Evolutionary conservation across 306 rosid genomes (phyloP).

Genomic region (Quercus mongolica): DNA sequence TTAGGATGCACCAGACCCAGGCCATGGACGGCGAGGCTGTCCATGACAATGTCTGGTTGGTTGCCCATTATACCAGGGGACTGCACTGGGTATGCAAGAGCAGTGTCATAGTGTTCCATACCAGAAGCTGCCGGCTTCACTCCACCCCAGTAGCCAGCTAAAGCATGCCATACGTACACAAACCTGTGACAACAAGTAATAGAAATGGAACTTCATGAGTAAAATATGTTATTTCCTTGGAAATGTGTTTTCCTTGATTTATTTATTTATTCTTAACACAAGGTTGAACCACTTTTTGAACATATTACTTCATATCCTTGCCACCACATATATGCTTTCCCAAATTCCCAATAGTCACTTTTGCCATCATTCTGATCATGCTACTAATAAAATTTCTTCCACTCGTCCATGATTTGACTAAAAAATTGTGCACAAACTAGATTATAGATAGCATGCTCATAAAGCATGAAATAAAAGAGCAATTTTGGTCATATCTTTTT

Average conservation of each 20-base stretch:
- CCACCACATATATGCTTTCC: no score
- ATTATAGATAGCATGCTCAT: no score
- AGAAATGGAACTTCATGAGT: background rate
- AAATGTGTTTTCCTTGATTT: background rate
- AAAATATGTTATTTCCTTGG: background rate
- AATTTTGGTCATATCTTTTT: no score
- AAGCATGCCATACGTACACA: slow-evolving; percentile 96
- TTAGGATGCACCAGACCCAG: slow-evolving; percentile 90
- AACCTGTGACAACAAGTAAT: slow-evolving; percentile 37
- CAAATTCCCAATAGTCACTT: no score
- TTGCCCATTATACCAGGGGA: slow-evolving; percentile 85
- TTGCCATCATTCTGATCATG: no score
- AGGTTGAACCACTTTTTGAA: no score
- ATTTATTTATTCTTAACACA: no score
- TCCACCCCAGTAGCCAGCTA: slow-evolving; percentile 99
- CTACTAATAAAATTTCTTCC: no score
- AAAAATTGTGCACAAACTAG: no score
- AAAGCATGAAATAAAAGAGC: no score
- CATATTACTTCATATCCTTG: no score
- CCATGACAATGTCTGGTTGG: slow-evolving; percentile 92
- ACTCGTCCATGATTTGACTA: no score
- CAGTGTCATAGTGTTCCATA: slow-evolving; percentile 87
- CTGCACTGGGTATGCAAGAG: slow-evolving; percentile 82
- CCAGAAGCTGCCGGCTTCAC: slow-evolving; percentile 87
- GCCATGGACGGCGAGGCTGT: slow-evolving; percentile 87